phyloP scores from a whole-genome alignment of 2,329 filamentous ascomycete genomes.

The Madurella fahalii region DNA sequence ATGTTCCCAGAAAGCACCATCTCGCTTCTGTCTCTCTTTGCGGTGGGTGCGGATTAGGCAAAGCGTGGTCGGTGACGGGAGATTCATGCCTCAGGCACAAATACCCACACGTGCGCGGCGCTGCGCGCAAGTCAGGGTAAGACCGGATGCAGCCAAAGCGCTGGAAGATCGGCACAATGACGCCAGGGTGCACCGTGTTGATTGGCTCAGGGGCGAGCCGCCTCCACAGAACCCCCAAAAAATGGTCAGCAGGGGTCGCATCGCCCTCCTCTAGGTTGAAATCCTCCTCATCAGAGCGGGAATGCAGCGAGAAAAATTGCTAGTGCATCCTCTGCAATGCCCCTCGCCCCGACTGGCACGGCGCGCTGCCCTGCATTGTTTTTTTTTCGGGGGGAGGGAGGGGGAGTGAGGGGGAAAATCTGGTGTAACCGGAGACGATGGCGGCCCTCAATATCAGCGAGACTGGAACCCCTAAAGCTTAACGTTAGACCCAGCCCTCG shows the following conservation, averaged over 20 bases:
- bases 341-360: too few relatives aligned
- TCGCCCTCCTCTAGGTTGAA: slow-evolving; percentile 5
- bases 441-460: too few relatives aligned
- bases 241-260: not conserved
- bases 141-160: slow-evolving; percentile 3
- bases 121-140: not conserved
- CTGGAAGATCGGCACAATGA: slow-evolving; percentile 22
- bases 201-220: slow-evolving; percentile 13
- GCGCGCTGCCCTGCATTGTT: too few relatives aligned
- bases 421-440: too few relatives aligned
- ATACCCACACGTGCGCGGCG: not conserved
- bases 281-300: not conserved
- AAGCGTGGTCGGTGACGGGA: not conserved
- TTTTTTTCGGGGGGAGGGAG: too few relatives aligned
- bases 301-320: not conserved
- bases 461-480: too few relatives aligned
- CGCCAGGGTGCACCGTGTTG: slow-evolving; percentile 12
- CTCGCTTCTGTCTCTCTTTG: too few relatives aligned
- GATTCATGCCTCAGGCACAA: not conserved
- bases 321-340: too few relatives aligned
- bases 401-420: too few relatives aligned
- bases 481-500: too few relatives aligned
- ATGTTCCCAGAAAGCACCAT: too few relatives aligned
- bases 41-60: too few relatives aligned
- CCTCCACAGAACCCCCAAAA: not conserved